Evolutionary conservation across 306 rosid species (phyloP).

Genomic region (Quercus agrifolia): DNA sequence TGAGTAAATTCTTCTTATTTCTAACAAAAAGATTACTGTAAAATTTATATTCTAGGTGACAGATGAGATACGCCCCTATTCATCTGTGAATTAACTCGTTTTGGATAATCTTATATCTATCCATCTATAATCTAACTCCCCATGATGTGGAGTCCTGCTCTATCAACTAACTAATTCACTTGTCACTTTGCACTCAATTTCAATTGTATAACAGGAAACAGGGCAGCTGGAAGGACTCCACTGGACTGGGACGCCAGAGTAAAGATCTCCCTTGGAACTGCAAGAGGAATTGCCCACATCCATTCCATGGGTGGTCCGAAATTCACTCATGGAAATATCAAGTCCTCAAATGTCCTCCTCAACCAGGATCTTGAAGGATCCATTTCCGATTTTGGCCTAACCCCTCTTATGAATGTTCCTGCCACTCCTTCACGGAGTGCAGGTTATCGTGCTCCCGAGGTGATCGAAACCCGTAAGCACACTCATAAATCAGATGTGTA

Average conservation of each 20-base stretch:
- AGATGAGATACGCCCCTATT: background rate
- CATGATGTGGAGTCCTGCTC: background rate
- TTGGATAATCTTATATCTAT: background rate
- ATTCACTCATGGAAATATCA: constrained; percentile 83
- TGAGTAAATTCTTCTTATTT: background rate
- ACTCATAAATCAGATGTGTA: constrained; percentile 92
- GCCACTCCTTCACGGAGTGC: constrained; percentile 75
- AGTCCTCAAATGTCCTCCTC: constrained; percentile 86
- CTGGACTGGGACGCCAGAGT: constrained; percentile 81
- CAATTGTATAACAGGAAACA: constrained; percentile 53
- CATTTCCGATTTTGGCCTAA: constrained; percentile 85
- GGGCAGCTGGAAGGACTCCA: constrained; percentile 62
- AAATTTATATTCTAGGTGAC: background rate
- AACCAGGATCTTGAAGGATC: constrained; percentile 67
- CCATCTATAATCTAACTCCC: background rate
- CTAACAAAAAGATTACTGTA: background rate
- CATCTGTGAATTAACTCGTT: background rate
- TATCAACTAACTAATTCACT: background rate
- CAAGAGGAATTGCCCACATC: constrained; percentile 79
- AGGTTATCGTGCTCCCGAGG: constrained; percentile 95
- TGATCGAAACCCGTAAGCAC: constrained; percentile 81
- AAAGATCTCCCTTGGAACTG: constrained; percentile 72
- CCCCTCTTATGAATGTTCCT: constrained; percentile 80
- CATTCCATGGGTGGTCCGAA: constrained; percentile 83
- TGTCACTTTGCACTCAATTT: constrained; percentile 12